These are phyloP conservation scores for Ophiostoma fasciatum DNA, from an alignment of 2,329 filamentous ascomycete genomes.

Conservation along the genomic window DNA sequence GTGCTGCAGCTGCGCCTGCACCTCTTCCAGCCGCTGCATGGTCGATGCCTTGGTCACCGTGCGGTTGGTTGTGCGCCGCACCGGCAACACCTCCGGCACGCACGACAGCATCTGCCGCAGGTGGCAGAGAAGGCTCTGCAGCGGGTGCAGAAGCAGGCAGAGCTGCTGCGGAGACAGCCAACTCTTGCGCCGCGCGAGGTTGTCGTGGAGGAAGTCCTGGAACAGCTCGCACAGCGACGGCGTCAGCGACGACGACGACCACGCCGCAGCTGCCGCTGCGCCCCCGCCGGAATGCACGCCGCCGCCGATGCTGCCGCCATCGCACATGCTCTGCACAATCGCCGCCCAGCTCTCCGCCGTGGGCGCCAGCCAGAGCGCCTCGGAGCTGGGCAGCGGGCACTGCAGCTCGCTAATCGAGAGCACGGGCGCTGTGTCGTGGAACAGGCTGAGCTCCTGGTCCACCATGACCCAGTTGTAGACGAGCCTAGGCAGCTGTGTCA, in stretches of 20 bases:
- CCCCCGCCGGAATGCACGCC: slow-evolving; percentile 25
- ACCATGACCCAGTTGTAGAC: slow-evolving; percentile 66
- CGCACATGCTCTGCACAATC: slow-evolving; percentile 43
- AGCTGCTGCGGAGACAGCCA: slow-evolving; percentile 39
- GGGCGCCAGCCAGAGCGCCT: slow-evolving; percentile 47
- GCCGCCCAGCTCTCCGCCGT: slow-evolving; percentile 44
- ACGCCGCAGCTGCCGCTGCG: slow-evolving; percentile 9
- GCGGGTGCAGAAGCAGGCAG: slow-evolving; percentile 51
- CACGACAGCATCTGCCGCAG: slow-evolving; percentile 50
- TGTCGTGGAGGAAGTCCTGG: slow-evolving; percentile 51
- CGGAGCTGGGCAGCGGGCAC: slow-evolving; percentile 46
- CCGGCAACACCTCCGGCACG: slow-evolving; percentile 38
- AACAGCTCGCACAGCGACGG: slow-evolving; percentile 51
- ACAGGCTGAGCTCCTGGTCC: slow-evolving; percentile 55
- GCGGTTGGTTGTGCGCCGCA: slow-evolving; percentile 24
- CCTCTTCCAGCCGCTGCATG: slow-evolving; percentile 46
- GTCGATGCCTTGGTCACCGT: slow-evolving; percentile 45
- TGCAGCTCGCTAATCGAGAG: slow-evolving; percentile 51
- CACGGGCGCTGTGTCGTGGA: slow-evolving; percentile 47
- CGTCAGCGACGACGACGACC: slow-evolving; percentile 34
- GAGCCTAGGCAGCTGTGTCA: too few species aligned
- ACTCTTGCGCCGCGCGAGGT: slow-evolving; percentile 33
- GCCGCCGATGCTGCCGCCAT: too few species aligned
- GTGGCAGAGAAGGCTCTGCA: slow-evolving; percentile 51
- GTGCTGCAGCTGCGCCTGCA: slow-evolving; percentile 45